A percentile compares a stretch with the other conserved stretches of the same genome.
Conservation (phyloP, 257 asterid species). For the Solanum clarkiae region DNA sequence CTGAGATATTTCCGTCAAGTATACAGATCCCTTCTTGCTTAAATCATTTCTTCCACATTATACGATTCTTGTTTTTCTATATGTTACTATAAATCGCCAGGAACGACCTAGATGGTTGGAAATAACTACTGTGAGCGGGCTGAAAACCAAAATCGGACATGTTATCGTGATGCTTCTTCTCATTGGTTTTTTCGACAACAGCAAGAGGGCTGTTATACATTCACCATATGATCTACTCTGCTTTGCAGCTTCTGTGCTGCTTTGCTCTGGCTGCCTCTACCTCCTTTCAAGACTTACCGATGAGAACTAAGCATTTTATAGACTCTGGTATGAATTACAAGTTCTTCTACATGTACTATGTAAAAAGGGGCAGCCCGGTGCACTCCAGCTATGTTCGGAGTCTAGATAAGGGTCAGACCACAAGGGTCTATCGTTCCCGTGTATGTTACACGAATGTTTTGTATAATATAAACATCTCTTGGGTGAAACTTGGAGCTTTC, state of each 20-base stretch:
- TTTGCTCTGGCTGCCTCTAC: constrained; percentile 67
- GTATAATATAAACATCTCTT: neutral
- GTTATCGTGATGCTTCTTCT: constrained; percentile 95
- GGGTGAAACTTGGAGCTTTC: neutral
- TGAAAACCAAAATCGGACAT: constrained; percentile 84
- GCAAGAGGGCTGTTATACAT: constrained; percentile 62
- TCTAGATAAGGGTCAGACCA: neutral
- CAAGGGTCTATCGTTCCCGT: neutral
- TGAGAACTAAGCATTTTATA: neutral
- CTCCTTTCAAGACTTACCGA: constrained; percentile 66
- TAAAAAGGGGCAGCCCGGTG: neutral
- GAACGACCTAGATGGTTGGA: constrained; percentile 91
- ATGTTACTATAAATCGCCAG: constrained; percentile 13
- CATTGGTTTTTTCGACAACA: constrained; percentile 84
- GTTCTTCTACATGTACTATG: neutral
- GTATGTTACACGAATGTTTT: neutral
- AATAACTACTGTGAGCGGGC: constrained; percentile 69
- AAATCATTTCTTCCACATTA: neutral
- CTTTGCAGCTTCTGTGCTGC: constrained; percentile 73
- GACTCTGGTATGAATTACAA: neutral
- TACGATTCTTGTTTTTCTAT: neutral
- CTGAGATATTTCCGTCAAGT: neutral
- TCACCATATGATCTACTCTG: constrained; percentile 81
- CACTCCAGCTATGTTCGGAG: too few relatives aligned
- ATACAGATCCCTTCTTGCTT: neutral